Evolutionary conservation across 2,329 filamentous ascomycete genomes (phyloP).

Genomic region (Claviceps spartinae): DNA sequence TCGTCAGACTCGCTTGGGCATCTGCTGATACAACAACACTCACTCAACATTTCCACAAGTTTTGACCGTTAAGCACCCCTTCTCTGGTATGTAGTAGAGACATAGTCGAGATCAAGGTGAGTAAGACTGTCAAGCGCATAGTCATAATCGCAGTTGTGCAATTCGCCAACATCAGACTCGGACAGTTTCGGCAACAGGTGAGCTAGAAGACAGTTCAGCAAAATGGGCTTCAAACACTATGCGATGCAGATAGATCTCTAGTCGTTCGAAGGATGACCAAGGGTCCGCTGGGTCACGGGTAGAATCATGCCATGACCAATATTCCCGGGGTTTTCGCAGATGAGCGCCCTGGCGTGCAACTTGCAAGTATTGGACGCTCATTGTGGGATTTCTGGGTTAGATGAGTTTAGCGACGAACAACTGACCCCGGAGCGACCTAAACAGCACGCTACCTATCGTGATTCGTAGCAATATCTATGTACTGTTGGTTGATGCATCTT

Average conservation of each 20-base stretch:
- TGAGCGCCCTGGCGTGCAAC: slow-evolving; percentile 52
- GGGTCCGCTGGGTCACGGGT: slow-evolving; percentile 58
- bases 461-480: too few species aligned
- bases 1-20: too few species aligned
- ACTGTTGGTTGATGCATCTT: slow-evolving; percentile 18
- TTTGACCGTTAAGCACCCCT: too few species aligned
- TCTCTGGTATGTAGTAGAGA: too few species aligned
- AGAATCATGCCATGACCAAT: slow-evolving; percentile 49
- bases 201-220: slow-evolving; percentile 61
- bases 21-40: too few species aligned
- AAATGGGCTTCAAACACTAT: slow-evolving; percentile 30
- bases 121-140: too few species aligned
- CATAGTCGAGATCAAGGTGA: too few species aligned
- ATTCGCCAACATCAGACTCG: too few species aligned
- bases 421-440: slow-evolving; percentile 53
- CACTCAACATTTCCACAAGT: too few species aligned
- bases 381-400: slow-evolving; percentile 41
- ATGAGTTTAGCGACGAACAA: slow-evolving; percentile 70
- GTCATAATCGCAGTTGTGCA: too few species aligned
- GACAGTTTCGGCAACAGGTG: slow-evolving; percentile 7
- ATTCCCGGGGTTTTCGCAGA: slow-evolving; percentile 55
- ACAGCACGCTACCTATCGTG: slow-evolving; percentile 12
- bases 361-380: slow-evolving; percentile 67
- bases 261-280: slow-evolving; percentile 36
- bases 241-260: slow-evolving; percentile 44